Conservation (phyloP, 768 basidiomycete species). For the Fistulinella prunicolor region DNA sequence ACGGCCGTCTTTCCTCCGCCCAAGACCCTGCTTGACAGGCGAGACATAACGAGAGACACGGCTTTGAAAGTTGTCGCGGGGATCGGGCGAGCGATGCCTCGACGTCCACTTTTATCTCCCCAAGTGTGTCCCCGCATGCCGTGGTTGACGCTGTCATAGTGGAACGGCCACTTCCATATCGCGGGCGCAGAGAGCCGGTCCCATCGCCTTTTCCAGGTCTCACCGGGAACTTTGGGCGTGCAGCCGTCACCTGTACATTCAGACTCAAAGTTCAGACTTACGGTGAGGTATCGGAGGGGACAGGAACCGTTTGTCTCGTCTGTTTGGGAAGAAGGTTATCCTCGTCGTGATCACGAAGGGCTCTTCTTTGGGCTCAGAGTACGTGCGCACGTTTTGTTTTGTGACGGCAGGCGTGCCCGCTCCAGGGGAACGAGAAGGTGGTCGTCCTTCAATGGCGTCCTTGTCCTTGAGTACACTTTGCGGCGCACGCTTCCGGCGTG, state of each 20-base stretch:
- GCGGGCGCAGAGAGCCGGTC: too few species aligned
- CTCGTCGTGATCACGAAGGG: neutral
- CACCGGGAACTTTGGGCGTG: too few species aligned
- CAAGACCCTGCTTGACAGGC: slow-evolving; percentile 39
- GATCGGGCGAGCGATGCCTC: slow-evolving; percentile 37
- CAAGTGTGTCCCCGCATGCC: neutral
- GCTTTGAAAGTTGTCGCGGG: slow-evolving; percentile 54
- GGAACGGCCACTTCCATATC: neutral
- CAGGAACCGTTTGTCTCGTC: too few species aligned
- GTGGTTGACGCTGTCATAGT: neutral
- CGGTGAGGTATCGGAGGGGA: too few species aligned
- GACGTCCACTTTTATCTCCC: slow-evolving; percentile 12
- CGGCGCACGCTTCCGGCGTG: slow-evolving; percentile 20
- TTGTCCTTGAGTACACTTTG: slow-evolving; percentile 32
- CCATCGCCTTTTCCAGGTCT: too few species aligned
- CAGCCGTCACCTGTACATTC: too few species aligned
- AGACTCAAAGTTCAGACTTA: too few species aligned
- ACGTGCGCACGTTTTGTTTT: neutral
- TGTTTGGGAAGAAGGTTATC: too few species aligned
- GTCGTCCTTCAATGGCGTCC: neutral
- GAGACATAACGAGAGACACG: slow-evolving; percentile 9
- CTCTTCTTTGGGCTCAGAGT: neutral
- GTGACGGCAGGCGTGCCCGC: neutral
- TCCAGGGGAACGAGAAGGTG: slow-evolving; percentile 23
- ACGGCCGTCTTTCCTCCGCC: slow-evolving; percentile 31